Conservation (phyloP, 495 filamentous ascomycete genomes). For the Hypoxylon trugodes region DNA sequence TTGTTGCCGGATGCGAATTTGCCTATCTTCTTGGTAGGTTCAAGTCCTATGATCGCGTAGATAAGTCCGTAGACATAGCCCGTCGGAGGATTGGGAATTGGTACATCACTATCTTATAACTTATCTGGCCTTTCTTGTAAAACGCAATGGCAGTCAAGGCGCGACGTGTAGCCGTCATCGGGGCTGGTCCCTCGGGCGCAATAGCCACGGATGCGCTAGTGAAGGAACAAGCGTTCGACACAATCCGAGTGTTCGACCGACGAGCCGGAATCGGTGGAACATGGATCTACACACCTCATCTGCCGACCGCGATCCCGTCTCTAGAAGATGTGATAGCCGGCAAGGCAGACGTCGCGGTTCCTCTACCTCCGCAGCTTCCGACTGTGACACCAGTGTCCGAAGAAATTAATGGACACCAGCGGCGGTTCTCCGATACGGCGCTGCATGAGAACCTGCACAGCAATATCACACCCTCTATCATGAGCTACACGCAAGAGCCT, state of each 20-base stretch:
- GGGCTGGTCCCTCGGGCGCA: slow-evolving; percentile 66
- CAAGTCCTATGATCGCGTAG: neutral
- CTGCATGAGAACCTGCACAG: slow-evolving; percentile 55
- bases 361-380: slow-evolving; percentile 57
- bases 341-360: slow-evolving; percentile 57
- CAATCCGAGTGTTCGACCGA: slow-evolving; percentile 66
- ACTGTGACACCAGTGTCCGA: slow-evolving; percentile 51
- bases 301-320: slow-evolving; percentile 50
- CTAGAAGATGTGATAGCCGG: slow-evolving; percentile 56
- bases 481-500: slow-evolving; percentile 52
- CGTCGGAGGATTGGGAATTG: neutral
- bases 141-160: slow-evolving; percentile 26
- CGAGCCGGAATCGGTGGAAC: slow-evolving; percentile 44
- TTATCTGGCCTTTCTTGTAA: neutral
- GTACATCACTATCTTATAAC: neutral
- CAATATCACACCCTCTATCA: slow-evolving; percentile 52
- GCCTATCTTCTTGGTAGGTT: neutral
- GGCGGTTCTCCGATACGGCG: slow-evolving; percentile 61
- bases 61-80: neutral
- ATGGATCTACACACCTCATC: slow-evolving; percentile 49
- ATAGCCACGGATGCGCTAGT: slow-evolving; percentile 68
- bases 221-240: slow-evolving; percentile 66
- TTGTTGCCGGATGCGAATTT: neutral
- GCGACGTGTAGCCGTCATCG: slow-evolving; percentile 63
- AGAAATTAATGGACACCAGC: slow-evolving; percentile 48